Conservation (phyloP, 2,329 filamentous ascomycete species). For the Penicillium sp. region DNA sequence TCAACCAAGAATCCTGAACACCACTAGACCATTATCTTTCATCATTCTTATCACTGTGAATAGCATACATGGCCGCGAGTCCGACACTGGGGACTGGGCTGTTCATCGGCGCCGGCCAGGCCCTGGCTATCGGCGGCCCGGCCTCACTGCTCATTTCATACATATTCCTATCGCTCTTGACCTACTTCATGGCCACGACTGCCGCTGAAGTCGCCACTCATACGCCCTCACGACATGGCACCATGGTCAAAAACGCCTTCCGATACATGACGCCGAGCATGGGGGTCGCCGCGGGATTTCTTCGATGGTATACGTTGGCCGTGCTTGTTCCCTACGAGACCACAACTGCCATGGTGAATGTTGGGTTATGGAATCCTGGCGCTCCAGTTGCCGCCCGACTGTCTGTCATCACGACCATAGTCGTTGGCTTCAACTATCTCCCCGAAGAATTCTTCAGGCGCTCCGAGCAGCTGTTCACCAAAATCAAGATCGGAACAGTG, state of each 20-base stretch:
- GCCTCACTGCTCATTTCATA: conserved; percentile 51
- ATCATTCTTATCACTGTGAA: conserved; percentile 17
- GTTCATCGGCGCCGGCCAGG: conserved; percentile 52
- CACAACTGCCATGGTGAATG: conserved; percentile 59
- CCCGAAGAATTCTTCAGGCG: conserved; percentile 48
- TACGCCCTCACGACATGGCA: conserved; percentile 35
- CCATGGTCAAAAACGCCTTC: conserved; percentile 39
- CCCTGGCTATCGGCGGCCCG: conserved; percentile 50
- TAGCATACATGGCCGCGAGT: conserved; percentile 48
- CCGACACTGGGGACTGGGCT: conserved; percentile 54
- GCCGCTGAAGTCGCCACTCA: conserved; percentile 39
- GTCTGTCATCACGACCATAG: conserved; percentile 54
- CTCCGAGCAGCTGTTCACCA: conserved; percentile 47
- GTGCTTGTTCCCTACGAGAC: conserved; percentile 55
- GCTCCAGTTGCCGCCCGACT: conserved; percentile 41
- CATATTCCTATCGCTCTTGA: conserved; percentile 44
- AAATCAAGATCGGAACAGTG: conserved; percentile 48
- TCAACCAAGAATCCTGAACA: no score
- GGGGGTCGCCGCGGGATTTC: conserved; percentile 37
- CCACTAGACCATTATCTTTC: not conserved
- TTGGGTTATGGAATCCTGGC: conserved; percentile 53
- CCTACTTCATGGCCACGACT: conserved; percentile 47
- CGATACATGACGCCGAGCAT: conserved; percentile 37
- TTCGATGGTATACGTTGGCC: conserved; percentile 45
- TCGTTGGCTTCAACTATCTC: conserved; percentile 48